Conservation (phyloP, 331 rosid genomes). For the Malus hybrid region DNA sequence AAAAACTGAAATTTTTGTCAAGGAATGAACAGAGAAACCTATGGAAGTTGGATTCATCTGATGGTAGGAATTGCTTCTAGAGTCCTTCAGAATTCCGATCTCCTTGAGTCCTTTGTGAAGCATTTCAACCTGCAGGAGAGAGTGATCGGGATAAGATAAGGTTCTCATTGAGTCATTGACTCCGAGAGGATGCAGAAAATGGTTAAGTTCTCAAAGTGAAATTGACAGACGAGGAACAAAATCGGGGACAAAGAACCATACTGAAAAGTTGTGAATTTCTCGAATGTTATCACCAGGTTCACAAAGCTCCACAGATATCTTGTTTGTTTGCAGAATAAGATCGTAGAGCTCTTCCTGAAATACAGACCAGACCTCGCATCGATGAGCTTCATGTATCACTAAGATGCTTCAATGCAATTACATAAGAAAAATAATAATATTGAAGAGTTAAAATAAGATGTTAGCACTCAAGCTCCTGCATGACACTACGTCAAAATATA, state of each 20-base stretch:
- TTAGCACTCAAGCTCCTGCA: no score
- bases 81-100: constrained; percentile 59
- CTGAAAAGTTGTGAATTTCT: constrained; percentile 71
- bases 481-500: no score
- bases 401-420: neutral
- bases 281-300: constrained; percentile 73
- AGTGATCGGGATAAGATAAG: neutral
- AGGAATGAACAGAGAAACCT: constrained; percentile 37
- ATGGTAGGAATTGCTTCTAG: constrained; percentile 49
- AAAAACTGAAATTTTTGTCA: constrained; percentile 3
- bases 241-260: constrained; percentile 20
- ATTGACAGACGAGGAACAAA: neutral
- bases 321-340: constrained; percentile 72
- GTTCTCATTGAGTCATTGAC: neutral
- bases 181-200: neutral
- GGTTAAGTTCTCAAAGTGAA: neutral
- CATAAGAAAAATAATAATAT: neutral
- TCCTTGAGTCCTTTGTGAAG: constrained; percentile 73
- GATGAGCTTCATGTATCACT: neutral
- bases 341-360: constrained; percentile 87
- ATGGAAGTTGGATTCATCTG: constrained; percentile 88
- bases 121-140: constrained; percentile 54
- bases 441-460: neutral
- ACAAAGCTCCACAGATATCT: constrained; percentile 78
- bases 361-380: constrained; percentile 9